These are phyloP conservation scores for Pythium aphanidermatum DNA, from an alignment of 352 stramenopile genomes.

Conservation along the genomic window DNA sequence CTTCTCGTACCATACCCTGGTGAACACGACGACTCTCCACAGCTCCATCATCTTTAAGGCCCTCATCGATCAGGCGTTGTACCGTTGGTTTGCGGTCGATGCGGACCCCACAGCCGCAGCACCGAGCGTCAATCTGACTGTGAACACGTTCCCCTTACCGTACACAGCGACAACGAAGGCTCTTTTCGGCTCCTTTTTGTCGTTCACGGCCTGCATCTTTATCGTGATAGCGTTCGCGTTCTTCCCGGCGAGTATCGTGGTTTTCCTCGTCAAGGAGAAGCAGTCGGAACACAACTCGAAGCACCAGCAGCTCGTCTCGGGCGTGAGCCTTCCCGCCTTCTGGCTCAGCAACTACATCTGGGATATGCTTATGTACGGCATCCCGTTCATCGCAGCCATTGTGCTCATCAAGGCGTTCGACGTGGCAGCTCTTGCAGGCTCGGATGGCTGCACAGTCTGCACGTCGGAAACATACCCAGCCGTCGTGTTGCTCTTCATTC, in stretches of 20 bases:
- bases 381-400: constrained; percentile 38
- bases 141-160: constrained; percentile 48
- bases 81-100: constrained; percentile 24
- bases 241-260: constrained; percentile 82
- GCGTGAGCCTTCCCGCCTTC: constrained; percentile 87
- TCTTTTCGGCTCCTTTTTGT: constrained; percentile 32
- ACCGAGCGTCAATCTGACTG: constrained; percentile 21
- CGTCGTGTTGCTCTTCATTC: constrained; percentile 46
- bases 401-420: constrained; percentile 38
- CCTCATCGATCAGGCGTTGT: constrained; percentile 41
- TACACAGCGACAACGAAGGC: constrained; percentile 30
- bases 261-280: constrained; percentile 91
- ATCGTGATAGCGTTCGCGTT: constrained; percentile 89
- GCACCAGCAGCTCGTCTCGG: constrained; percentile 90
- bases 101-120: constrained; percentile 10
- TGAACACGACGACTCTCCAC: constrained; percentile 47
- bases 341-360: constrained; percentile 93
- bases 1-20: constrained; percentile 36
- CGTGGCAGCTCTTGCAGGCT: constrained; percentile 25
- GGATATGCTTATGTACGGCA: constrained; percentile 85
- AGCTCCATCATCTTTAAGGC: constrained; percentile 41
- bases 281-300: constrained; percentile 82
- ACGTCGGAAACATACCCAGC: constrained; percentile 23
- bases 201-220: constrained; percentile 52
- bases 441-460: constrained; percentile 24